phyloP scores from a whole-genome alignment of 2,329 filamentous ascomycete species.

The Clonostachys rhizophaga region DNA sequence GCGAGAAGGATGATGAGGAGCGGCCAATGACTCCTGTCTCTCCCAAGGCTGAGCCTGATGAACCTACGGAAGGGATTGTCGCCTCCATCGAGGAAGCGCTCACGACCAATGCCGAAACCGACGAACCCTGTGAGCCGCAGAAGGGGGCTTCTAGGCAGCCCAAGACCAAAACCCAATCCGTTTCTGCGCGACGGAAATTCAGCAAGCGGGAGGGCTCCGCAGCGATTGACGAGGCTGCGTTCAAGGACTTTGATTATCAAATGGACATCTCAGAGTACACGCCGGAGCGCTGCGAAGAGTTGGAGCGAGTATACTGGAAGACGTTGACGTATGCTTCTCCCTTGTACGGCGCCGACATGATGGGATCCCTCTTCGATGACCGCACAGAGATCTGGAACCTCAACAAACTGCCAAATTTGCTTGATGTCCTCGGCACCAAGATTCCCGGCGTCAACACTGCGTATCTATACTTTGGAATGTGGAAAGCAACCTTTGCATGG shows the following conservation, averaged over 20 bases:
- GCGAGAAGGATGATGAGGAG: slow-evolving; percentile 37
- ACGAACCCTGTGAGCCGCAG: slow-evolving; percentile 24
- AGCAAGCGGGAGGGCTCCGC: slow-evolving; percentile 75
- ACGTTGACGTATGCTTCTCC: slow-evolving; percentile 92
- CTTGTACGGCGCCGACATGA: slow-evolving; percentile 94
- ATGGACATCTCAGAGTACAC: slow-evolving; percentile 88
- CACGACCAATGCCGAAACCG: slow-evolving; percentile 36
- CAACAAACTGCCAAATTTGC: slow-evolving; percentile 85
- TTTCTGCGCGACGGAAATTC: slow-evolving; percentile 82
- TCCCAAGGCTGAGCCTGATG: slow-evolving; percentile 32
- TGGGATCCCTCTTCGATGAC: slow-evolving; percentile 90
- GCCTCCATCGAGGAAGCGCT: slow-evolving; percentile 40
- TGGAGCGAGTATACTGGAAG: slow-evolving; percentile 96
- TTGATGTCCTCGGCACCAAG: slow-evolving; percentile 91
- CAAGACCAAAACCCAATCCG: slow-evolving; percentile 65
- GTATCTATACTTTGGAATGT: slow-evolving; percentile 98
- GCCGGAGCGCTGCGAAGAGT: slow-evolving; percentile 84
- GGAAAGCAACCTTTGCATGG: slow-evolving; percentile 99
- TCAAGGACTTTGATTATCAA: slow-evolving; percentile 85
- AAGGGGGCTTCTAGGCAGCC: slow-evolving; percentile 45
- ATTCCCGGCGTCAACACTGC: slow-evolving; percentile 97
- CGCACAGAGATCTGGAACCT: slow-evolving; percentile 85
- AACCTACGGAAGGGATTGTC: slow-evolving; percentile 24
- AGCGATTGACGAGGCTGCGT: slow-evolving; percentile 82
- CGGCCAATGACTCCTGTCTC: slow-evolving; percentile 57